phyloP scores from a whole-genome alignment of 2,329 filamentous ascomycete species.

The Penicillium sp. region DNA sequence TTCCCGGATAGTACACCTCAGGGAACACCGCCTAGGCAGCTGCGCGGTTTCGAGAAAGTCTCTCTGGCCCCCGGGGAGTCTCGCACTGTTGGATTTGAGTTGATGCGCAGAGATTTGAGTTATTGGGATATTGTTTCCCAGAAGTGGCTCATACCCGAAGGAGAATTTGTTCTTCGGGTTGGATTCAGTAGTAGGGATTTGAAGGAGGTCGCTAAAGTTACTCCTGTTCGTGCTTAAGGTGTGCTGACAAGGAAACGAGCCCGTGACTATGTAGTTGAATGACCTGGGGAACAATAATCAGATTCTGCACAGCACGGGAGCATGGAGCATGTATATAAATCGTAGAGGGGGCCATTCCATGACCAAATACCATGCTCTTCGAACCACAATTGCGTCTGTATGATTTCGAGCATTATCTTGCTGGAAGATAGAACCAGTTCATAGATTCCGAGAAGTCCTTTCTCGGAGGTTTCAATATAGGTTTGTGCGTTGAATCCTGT shows the following conservation, averaged over 20 bases:
- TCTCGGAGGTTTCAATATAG: too few species aligned
- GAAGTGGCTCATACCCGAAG: slow-evolving; percentile 52
- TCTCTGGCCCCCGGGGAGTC: slow-evolving; percentile 31
- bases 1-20: slow-evolving; percentile 12
- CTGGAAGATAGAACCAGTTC: too few species aligned
- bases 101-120: slow-evolving; percentile 62
- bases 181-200: slow-evolving; percentile 19
- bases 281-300: too few species aligned
- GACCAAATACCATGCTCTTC: too few species aligned
- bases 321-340: too few species aligned
- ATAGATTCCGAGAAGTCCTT: too few species aligned
- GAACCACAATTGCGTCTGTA: too few species aligned
- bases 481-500: too few species aligned
- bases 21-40: slow-evolving; percentile 48
- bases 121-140: slow-evolving; percentile 61
- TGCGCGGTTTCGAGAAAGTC: slow-evolving; percentile 64
- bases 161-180: slow-evolving; percentile 13
- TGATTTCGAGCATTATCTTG: too few species aligned
- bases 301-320: too few species aligned
- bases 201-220: not conserved
- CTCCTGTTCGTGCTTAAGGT: not conserved
- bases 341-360: too few species aligned
- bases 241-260: not conserved
- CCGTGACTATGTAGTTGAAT: too few species aligned
- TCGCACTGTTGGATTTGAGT: slow-evolving; percentile 50